Conservation (phyloP, 179 eudicot species). For the Spinacia oleracea region DNA sequence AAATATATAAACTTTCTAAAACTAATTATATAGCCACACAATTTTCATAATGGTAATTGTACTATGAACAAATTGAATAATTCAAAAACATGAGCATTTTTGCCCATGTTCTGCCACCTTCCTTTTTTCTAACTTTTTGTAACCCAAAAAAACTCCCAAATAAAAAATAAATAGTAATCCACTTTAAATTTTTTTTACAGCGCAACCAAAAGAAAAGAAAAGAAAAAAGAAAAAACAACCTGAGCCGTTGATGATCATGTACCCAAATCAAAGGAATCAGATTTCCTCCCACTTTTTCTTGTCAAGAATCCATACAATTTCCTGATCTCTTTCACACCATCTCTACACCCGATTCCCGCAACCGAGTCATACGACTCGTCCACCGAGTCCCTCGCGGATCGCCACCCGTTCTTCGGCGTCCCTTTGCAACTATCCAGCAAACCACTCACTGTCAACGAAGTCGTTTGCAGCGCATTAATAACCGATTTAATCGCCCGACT, state of each 20-base stretch:
- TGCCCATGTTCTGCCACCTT: neutral
- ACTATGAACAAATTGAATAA: constrained; percentile 30
- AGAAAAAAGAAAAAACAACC: neutral
- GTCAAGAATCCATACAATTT: constrained; percentile 70
- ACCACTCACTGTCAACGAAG: constrained; percentile 2
- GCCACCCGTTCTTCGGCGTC: constrained; percentile 27
- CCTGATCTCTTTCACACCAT: constrained; percentile 54
- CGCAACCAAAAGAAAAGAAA: neutral
- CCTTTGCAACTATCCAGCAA: constrained; percentile 17
- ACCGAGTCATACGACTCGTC: constrained; percentile 39
- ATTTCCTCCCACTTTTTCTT: constrained; percentile 46
- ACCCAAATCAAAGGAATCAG: constrained; percentile 41
- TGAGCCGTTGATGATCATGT: constrained; percentile 13
- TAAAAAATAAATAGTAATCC: neutral
- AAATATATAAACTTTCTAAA: neutral
- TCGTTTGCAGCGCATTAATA: constrained; percentile 60
- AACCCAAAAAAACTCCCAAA: constrained; percentile 9
- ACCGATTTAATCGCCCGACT: constrained; percentile 81
- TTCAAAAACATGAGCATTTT: constrained; percentile 18
- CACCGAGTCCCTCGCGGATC: constrained; percentile 22
- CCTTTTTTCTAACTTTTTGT: neutral
- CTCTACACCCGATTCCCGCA: constrained; percentile 34
- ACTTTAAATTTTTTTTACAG: neutral
- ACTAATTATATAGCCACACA: constrained; percentile 5
- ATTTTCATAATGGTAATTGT: neutral